Base-by-base conservation (phyloP, 192 early-diverging fungal genomes). In the Entomortierella beljakovae region DNA sequence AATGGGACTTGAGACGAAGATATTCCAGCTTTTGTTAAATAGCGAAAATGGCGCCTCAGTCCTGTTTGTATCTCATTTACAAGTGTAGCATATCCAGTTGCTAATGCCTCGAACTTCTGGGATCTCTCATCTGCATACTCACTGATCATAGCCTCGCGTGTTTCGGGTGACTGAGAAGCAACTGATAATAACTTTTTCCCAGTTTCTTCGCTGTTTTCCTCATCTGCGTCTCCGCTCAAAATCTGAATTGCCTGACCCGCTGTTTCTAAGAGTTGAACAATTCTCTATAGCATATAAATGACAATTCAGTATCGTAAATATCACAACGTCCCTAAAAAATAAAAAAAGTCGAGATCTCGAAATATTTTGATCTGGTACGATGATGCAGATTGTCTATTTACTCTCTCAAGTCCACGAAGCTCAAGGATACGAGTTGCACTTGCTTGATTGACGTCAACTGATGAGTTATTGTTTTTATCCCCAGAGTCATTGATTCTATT, bases 31-130 rank as follows among this genome's bases (percentile, higher is more conserved):
- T 75, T 80, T 43, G 76, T 79, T 67, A 83, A 53, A 25, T 70
- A 61, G 35, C 68, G 82, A 67, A 83, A 83, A 46, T 83, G 76
- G 29, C 57, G 9, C 20, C 82, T 52, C 34, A 83, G 28, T 43
- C 68, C 58, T 49, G 64, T 50, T 49, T 83, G 82, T 35, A 83
- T 83, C 26, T 74, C 82, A 46, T 83, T 71, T 49, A 83, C 68
- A 6, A 83, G 64, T 1, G 56, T 66, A 13, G 34, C 51, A 42
- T 75, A 83, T 29, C 64, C 58, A 38, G 57, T 29, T 0, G 76
- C 62, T 6, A 75, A 54, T n/a, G 43, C 50, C 46, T 83, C 60
- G 64, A 83, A 83, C 54, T 61, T 51, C 23, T 69, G 32, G 18
- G 57, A 20, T n/a, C 69, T 61, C 57, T 80, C 51, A 29, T 70